Percentiles rank a stretch among this genome's conserved stretches.
Conservation (phyloP, 2,329 filamentous ascomycete species). For the Davidsoniella neocaledoniae region DNA sequence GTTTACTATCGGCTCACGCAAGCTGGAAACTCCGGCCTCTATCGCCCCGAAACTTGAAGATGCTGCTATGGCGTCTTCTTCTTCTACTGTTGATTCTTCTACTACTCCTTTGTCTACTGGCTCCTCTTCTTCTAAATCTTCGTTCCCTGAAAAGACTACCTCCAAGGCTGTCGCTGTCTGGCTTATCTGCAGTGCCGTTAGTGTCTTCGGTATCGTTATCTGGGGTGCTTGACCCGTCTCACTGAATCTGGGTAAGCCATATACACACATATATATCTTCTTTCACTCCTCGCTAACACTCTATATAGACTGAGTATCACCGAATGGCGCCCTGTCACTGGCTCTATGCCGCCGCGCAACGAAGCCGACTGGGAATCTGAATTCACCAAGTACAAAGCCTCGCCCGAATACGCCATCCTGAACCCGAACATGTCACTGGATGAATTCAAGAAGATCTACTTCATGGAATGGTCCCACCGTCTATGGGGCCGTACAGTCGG, state of each 20-base stretch:
- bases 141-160: conserved; percentile 44
- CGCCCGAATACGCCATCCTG: conserved; percentile 79
- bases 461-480: conserved; percentile 96
- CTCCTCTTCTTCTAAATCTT: conserved; percentile 7
- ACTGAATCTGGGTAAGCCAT: conserved; percentile 76
- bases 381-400: conserved; percentile 80
- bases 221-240: conserved; percentile 80
- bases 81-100: conserved; percentile 1
- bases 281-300: background rate
- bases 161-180: conserved; percentile 74
- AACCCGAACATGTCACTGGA: conserved; percentile 85
- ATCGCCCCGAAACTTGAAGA: background rate
- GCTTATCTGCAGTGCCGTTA: conserved; percentile 78
- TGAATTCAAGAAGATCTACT: conserved; percentile 98
- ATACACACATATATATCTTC: background rate
- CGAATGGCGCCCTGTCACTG: conserved; percentile 95
- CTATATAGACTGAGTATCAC: conserved; percentile 72
- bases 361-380: conserved; percentile 76
- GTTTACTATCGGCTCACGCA: conserved; percentile 6
- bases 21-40: background rate
- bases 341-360: conserved; percentile 68
- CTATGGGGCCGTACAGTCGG: conserved; percentile 90
- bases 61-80: background rate
- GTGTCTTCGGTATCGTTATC: conserved; percentile 92
- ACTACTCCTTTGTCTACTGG: background rate